Evolutionary conservation across 2,329 filamentous ascomycete species (phyloP), one percentile per base, ranked within the genome.

Genomic region (Diaporthe velutina): DNA sequence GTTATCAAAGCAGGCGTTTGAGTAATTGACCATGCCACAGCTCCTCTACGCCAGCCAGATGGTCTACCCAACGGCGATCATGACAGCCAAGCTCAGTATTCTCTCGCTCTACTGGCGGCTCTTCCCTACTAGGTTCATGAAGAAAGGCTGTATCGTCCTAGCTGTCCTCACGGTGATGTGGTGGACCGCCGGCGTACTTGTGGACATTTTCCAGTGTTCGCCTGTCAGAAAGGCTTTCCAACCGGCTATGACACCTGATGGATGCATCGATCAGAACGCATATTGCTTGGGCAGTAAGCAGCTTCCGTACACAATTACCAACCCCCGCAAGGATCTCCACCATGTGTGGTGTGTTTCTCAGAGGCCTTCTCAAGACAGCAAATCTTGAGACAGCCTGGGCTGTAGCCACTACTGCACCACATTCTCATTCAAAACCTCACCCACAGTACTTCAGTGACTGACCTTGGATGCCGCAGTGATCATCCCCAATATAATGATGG

Each of bases 111-210:
- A 73, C 42, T 70, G 45, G 35, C 52, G 71, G 28, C 52, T 73
- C 19, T 73, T 73, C 30, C 71, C 71, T 10, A 73, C 71, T 15
- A 35, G 22, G 17, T 73, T 70, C 40, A 70, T 73, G 71, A 73
- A 60, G 52, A 45, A 35, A n/a, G 61, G 71, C 25, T 73, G 35
- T n/a, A 73, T 73, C 45, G 19, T 58, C 7, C 54, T 73, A 13
- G 61, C 54, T n/a, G 10, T 22, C 2, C 38, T 72, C 6, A 58
- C 61, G 30, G n/a, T 9, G 1, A 33, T 67, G 50, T 60, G 61
- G 71, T 70, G 71, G 71, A 48, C 40, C 13, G 71, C 60, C 9
- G 28, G 35, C 33, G 25, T 73, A 8, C 64, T 73, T 13, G 60
- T 66, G 33, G 52, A 50, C n/a, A 67, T 68, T 15, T 73, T 73